A percentile compares a stretch with the other conserved stretches of the same genome.
phyloP scores from a whole-genome alignment of 1,139 yeast species.

The Lodderomyces oxycetoniae region DNA sequence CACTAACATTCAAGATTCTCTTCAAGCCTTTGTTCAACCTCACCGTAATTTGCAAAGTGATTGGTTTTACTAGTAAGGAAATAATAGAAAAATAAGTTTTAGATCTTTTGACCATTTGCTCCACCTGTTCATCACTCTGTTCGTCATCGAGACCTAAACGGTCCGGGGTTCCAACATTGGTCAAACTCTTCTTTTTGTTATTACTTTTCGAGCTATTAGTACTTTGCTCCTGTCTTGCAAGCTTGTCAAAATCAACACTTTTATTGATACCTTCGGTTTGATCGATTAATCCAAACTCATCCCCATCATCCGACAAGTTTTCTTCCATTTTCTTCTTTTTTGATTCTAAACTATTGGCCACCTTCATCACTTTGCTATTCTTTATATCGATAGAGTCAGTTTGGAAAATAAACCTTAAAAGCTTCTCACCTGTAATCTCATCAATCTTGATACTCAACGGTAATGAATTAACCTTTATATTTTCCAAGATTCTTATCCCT shows the following conservation, averaged over 20 bases:
- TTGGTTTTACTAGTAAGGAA: conserved; percentile 42
- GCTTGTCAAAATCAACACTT: conserved; percentile 10
- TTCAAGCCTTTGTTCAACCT: conserved; percentile 51
- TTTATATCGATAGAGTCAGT: conserved; percentile 26
- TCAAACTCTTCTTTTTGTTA: conserved; percentile 5
- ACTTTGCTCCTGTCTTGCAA: conserved; percentile 6
- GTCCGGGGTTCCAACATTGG: no score
- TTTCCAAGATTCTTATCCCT: conserved; percentile 58
- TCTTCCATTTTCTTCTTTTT: conserved; percentile 13
- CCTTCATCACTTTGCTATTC: conserved; percentile 27
- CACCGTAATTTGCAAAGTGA: conserved; percentile 52
- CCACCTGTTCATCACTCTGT: conserved; percentile 30
- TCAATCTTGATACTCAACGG: conserved; percentile 59
- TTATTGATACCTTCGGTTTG: conserved; percentile 14
- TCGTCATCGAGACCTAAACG: conserved; percentile 10
- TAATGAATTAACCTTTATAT: conserved; percentile 46
- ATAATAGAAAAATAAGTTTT: conserved; percentile 54
- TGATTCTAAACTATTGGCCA: conserved; percentile 8
- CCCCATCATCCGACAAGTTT: conserved; percentile 6
- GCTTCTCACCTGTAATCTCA: conserved; percentile 53
- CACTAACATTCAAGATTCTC: conserved; percentile 56
- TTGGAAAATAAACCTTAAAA: conserved; percentile 54
- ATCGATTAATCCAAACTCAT: conserved; percentile 15
- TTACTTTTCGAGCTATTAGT: conserved; percentile 3
- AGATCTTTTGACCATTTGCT: conserved; percentile 57